Base-by-base conservation (phyloP, 305 asterid genomes). In the Rubia tinctorum region DNA sequence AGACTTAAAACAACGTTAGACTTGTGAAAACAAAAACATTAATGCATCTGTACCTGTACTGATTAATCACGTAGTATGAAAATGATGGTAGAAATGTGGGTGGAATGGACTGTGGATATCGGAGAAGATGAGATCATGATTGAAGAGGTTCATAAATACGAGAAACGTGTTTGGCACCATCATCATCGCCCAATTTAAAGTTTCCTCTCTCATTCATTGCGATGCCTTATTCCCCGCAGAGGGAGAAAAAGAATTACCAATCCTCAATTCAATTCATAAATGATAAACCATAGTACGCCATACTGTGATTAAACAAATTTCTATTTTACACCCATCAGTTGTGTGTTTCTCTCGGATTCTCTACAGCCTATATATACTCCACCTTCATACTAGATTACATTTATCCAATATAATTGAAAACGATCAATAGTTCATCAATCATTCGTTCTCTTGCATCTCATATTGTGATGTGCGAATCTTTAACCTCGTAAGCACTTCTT, bases 101-200 rank as follows among this genome's bases (percentile, higher is more conserved):
- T 17, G 64, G 25, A 7, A 68, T 45, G 59, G 60, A 45, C n/a
- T 49, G 30, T 17, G 47, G 34, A 73, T 49, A 22, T 42, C 44
- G 53, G 69, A 22, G 66, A 61, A 49, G 73, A 51, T 69, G 73
- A 51, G 63, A 70, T 51, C 51, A 34, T 37, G 73, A 70, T 70
- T 70, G 51, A 22, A 5, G 73, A 55, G 73, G 71, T 58, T 71
- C 72, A 77, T 58, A 47, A 66, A 45, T 65, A 66, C 30, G 8
- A 6, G 74, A 66, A 72, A 77, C 65, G 60, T 72, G 81, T 44
- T 69, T 61, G 66, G 66, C 59, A 72, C 73, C 43, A 72, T 77
- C 67, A 62, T 27, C 67, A 64, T 64, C 60, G 45, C 45, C 77
- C 81, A 73, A 77, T 63, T 53, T 43, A 47, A 43, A 60, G 39